Percentiles rank a stretch among this genome's conserved stretches.
Evolutionary conservation across 768 basidiomycete species (phyloP).

Genomic region (Neoboletus subvelutipes): DNA sequence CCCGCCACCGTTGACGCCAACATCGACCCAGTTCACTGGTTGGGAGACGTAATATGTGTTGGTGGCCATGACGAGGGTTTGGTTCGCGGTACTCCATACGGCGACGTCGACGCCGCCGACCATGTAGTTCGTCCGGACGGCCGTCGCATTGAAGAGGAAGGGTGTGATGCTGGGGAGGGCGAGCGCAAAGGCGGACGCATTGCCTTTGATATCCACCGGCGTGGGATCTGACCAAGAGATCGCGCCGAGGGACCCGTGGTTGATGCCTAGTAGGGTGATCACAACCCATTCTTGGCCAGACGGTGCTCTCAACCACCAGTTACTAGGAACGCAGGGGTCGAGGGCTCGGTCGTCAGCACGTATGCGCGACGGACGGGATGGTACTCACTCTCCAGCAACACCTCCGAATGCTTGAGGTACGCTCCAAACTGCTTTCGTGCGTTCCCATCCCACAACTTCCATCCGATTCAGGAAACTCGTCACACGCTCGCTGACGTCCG

Average conservation of each 20-base stretch:
- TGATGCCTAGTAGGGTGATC: slow-evolving; percentile 62
- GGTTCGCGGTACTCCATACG: slow-evolving; percentile 36
- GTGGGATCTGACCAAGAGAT: slow-evolving; percentile 54
- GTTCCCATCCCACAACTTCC: slow-evolving; percentile 61
- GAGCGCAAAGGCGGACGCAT: slow-evolving; percentile 48
- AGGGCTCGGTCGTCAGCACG: not conserved
- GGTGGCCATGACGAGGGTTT: too few species aligned
- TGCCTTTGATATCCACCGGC: slow-evolving; percentile 49
- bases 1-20: slow-evolving; percentile 17
- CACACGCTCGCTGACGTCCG: slow-evolving; percentile 67
- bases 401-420: slow-evolving; percentile 78
- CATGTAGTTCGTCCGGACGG: slow-evolving; percentile 42
- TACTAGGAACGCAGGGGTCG: slow-evolving; percentile 17
- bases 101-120: slow-evolving; percentile 47
- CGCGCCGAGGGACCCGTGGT: slow-evolving; percentile 63
- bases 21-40: slow-evolving; percentile 33
- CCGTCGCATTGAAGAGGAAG: slow-evolving; percentile 45
- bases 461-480: slow-evolving; percentile 60
- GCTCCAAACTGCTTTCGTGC: slow-evolving; percentile 69
- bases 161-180: slow-evolving; percentile 45
- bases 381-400: slow-evolving; percentile 31
- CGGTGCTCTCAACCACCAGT: slow-evolving; percentile 61
- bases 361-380: not conserved
- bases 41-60: slow-evolving; percentile 47
- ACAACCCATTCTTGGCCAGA: slow-evolving; percentile 69